Base-by-base conservation (phyloP, 75 land plant species). In the Sequoia sempervirens region DNA sequence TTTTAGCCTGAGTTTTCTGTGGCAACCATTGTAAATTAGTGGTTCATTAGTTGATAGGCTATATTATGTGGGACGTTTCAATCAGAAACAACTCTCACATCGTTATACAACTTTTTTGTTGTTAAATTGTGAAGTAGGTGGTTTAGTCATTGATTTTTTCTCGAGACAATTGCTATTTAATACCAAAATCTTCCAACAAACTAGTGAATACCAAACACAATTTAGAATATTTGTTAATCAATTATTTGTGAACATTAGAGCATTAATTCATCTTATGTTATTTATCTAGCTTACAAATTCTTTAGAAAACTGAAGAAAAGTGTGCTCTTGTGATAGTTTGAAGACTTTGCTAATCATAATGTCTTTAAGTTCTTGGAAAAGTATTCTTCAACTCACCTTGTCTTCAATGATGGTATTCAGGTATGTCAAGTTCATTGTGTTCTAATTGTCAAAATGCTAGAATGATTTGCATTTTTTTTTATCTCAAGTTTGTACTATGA, bases 381-480 rank as follows among this genome's bases (percentile, higher is more conserved):
- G 80, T 97, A 97, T 80, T 70, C 88, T 26, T 89, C 87, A 20
- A 93, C 92, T 37, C 98, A 97, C 86, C 93, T 95, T 72, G 96
- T 94, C 47, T 97, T 95, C 85, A 97, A 97, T 86, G 99, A 97
- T 90, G 99, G 95, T 84, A 97, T 95, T 54, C 99, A 97, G 96
- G 98, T 94, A 72, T 46, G 26, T 82, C 41, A 11, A 45, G 14
- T n/a, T n/a, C 18, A 47, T 6, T 50, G 75, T 17, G 38, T 74
- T 74, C 13, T 37, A 74, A 74, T 74, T 36, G 38, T 74, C 41
- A 37, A 36, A 74, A 38, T 74, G 15, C 41, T 74, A 74, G 40
- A 74, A 34, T 74, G 3, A 74, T 38, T 15, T 74, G 6, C 20
- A 14, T 37, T 14, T 74, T 1, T 74, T 34, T 40, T 40, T 36